Conservation (phyloP, 306 rosid genomes). For the Castanea sativa region DNA sequence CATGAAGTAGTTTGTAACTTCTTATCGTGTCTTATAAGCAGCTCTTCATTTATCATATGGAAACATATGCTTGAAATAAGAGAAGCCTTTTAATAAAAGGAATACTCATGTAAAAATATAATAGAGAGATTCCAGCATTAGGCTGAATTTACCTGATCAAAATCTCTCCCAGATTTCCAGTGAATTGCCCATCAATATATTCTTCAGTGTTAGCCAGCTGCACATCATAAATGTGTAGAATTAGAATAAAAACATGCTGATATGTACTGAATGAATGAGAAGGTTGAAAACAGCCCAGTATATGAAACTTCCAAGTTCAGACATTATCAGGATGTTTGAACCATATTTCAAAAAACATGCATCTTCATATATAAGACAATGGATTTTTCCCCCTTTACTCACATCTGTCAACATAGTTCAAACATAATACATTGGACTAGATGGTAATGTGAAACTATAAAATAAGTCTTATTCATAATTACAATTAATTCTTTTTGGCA, state of each 20-base stretch:
- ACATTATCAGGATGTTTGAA: neutral
- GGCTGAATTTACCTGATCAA: conserved; percentile 44
- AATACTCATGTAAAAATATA: neutral
- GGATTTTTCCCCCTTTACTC: neutral
- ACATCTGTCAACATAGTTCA: neutral
- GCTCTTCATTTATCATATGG: neutral
- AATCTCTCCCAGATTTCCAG: conserved; percentile 57
- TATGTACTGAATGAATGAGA: neutral
- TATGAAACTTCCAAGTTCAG: neutral
- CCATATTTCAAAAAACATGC: neutral
- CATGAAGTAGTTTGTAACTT: too few species aligned
- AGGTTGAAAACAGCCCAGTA: neutral
- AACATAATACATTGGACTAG: neutral
- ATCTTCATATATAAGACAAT: neutral
- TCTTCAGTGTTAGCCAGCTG: conserved; percentile 62
- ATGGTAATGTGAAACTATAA: neutral
- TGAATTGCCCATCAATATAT: conserved; percentile 49
- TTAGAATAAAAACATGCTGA: neutral
- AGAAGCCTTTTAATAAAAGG: neutral
- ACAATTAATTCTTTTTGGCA: neutral
- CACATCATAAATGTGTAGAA: neutral
- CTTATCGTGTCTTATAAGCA: neutral
- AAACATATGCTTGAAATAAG: neutral
- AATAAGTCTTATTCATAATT: neutral
- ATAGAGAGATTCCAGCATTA: neutral